A percentile compares a stretch with the other conserved stretches of the same genome.
phyloP scores from a whole-genome alignment of 768 basidiomycete species.

The Rhodotorula diobovata region DNA sequence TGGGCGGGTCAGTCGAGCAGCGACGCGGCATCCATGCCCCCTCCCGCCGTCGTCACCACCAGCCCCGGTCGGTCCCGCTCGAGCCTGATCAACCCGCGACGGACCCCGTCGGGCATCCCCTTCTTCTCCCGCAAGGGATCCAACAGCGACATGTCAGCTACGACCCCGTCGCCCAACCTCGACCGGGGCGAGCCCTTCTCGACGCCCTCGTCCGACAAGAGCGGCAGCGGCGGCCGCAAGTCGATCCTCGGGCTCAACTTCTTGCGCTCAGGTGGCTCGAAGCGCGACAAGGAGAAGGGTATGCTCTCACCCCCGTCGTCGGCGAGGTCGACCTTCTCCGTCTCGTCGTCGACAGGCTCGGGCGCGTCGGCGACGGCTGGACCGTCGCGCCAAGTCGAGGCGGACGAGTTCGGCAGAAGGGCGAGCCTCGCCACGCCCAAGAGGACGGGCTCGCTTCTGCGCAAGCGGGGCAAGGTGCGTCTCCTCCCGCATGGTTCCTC shows the following conservation, averaged over 20 bases:
- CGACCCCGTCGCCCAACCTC: constrained; percentile 57
- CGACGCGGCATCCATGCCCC: neutral
- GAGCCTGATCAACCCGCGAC: constrained; percentile 55
- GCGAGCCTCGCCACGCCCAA: constrained; percentile 57
- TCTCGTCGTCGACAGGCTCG: neutral
- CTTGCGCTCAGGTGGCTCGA: constrained; percentile 36
- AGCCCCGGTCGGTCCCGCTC: constrained; percentile 34
- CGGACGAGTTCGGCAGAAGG: constrained; percentile 40
- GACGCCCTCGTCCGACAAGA: constrained; percentile 8
- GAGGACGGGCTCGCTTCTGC: constrained; percentile 75
- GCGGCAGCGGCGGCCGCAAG: constrained; percentile 40
- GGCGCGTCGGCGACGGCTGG: constrained; percentile 14
- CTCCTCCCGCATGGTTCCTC: constrained; percentile 14
- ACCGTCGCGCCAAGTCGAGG: neutral
- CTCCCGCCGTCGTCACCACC: constrained; percentile 27
- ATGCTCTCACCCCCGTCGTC: constrained; percentile 16
- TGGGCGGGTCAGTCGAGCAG: constrained; percentile 42
- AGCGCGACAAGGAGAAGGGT: constrained; percentile 36
- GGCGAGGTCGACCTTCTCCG: constrained; percentile 6
- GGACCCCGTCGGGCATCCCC: constrained; percentile 87
- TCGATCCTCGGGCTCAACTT: constrained; percentile 46
- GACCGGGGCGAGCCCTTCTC: constrained; percentile 56
- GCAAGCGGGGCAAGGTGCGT: constrained; percentile 82
- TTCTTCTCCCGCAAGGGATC: constrained; percentile 90
- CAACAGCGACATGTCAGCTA: constrained; percentile 44